Evolutionary conservation across 2,329 filamentous ascomycete genomes (phyloP).

Genomic region (Cladosporium phlei): DNA sequence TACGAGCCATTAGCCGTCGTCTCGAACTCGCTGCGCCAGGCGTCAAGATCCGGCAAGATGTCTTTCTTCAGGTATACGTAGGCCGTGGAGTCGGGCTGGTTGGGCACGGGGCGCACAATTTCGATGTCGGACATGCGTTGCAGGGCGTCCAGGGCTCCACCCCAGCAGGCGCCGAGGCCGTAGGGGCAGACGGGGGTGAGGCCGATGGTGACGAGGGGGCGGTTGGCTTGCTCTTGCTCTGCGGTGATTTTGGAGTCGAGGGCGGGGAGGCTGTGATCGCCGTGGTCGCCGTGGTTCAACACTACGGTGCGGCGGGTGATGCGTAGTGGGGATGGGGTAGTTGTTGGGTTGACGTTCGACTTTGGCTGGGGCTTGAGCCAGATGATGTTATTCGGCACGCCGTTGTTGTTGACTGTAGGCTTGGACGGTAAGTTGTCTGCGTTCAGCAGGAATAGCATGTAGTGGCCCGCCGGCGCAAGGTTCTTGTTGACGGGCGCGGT

Average conservation of each 20-base stretch:
- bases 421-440: background rate
- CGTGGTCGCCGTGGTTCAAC: background rate
- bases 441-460: constrained; percentile 1
- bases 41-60: constrained; percentile 1
- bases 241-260: background rate
- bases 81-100: background rate
- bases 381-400: too few species aligned
- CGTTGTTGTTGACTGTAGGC: background rate
- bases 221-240: too few species aligned
- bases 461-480: background rate
- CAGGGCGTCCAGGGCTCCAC: constrained; percentile 1
- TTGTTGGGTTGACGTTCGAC: too few species aligned
- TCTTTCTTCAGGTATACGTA: constrained; percentile 1
- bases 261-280: background rate
- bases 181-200: constrained; percentile 5
- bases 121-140: background rate
- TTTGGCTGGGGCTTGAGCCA: too few species aligned
- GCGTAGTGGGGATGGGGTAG: too few species aligned
- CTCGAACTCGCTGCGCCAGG: background rate
- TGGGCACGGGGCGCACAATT: background rate
- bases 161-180: constrained; percentile 4
- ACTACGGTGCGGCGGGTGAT: too few species aligned
- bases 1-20: background rate
- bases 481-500: background rate
- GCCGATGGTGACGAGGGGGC: background rate